Conservation (phyloP, 805 yeast genomes). For the Lachancea thermotolerans region DNA sequence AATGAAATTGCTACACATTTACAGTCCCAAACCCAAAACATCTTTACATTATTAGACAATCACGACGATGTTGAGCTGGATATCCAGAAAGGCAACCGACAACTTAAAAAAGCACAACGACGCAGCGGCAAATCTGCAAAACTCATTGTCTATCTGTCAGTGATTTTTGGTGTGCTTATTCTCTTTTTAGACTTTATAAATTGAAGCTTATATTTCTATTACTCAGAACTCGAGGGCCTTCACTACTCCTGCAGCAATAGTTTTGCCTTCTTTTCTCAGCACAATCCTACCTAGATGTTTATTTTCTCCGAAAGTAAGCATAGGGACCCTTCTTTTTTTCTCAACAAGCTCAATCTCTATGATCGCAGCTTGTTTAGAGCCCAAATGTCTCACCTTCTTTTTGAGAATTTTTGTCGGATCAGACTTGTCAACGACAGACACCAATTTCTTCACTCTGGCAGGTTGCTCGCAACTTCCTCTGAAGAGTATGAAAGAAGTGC, state of each 20-base stretch:
- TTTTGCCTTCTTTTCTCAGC: conserved; percentile 94
- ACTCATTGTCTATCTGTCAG: conserved; percentile 47
- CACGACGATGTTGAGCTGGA: conserved; percentile 63
- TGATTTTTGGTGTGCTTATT: conserved; percentile 50
- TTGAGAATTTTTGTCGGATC: conserved; percentile 75
- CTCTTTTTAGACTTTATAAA: conserved; percentile 48
- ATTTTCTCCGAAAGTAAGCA: conserved; percentile 77
- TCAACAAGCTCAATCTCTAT: conserved; percentile 96
- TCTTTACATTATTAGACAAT: conserved; percentile 53
- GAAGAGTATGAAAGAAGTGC: conserved; percentile 71
- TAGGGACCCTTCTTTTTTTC: conserved; percentile 84
- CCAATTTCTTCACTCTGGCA: conserved; percentile 51
- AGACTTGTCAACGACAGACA: conserved; percentile 63
- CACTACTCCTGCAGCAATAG: conserved; percentile 85
- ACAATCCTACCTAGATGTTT: conserved; percentile 95
- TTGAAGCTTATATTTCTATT: conserved; percentile 9
- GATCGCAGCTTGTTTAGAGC: conserved; percentile 91
- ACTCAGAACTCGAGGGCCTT: conserved; percentile 7
- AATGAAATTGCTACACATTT: conserved; percentile 69
- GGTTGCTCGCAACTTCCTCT: conserved; percentile 69
- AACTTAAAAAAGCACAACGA: conserved; percentile 59
- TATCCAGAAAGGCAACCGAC: conserved; percentile 63
- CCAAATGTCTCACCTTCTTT: conserved; percentile 89
- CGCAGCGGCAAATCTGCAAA: conserved; percentile 57
- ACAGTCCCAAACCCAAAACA: conserved; percentile 63